Conservation (phyloP, 2,329 filamentous ascomycete species). For the Zymoseptoria tritici region DNA sequence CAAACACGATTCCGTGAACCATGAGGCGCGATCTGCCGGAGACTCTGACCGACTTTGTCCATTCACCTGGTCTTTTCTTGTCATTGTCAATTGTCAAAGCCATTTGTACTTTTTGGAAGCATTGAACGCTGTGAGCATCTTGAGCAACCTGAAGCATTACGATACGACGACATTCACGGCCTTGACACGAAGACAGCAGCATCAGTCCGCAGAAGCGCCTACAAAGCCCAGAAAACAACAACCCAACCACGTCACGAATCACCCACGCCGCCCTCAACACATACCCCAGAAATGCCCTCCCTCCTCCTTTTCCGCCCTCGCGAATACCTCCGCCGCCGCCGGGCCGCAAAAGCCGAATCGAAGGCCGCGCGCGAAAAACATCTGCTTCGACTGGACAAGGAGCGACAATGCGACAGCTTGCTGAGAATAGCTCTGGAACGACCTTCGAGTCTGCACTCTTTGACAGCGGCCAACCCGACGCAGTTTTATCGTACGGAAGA, state of each 20-base stretch:
- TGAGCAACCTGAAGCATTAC: background rate
- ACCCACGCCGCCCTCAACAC: too few species aligned
- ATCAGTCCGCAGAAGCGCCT: too few species aligned
- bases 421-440: background rate
- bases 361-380: background rate
- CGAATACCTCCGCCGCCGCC: background rate
- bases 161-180: background rate
- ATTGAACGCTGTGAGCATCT: background rate
- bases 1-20: background rate
- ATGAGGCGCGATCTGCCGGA: background rate
- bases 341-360: background rate
- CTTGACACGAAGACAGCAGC: too few species aligned
- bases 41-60: background rate
- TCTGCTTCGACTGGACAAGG: background rate
- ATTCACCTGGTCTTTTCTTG: background rate
- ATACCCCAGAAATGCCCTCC: too few species aligned
- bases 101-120: too few species aligned
- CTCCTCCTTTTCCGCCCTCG: background rate
- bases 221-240: too few species aligned
- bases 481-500: background rate
- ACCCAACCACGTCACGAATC: too few species aligned
- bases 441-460: background rate
- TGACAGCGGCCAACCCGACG: background rate
- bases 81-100: background rate
- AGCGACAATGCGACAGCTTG: background rate